Conservation (phyloP, 805 yeast genomes). For the Candida gorgasii region DNA sequence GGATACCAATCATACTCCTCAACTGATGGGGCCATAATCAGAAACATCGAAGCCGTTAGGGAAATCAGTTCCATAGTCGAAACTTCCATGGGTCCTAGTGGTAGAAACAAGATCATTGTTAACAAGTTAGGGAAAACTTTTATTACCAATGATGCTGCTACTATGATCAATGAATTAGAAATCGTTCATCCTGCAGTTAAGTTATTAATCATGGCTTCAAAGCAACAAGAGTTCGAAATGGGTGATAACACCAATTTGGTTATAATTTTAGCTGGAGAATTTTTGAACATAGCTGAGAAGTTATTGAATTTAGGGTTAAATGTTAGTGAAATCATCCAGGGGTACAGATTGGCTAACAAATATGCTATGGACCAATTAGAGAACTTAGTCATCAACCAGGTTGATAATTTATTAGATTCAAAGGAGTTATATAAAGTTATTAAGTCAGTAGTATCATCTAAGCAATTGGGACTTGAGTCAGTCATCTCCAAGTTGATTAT, state of each 20-base stretch:
- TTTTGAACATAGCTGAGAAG: constrained; percentile 83
- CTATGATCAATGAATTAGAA: constrained; percentile 89
- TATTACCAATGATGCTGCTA: constrained; percentile 96
- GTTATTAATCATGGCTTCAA: constrained; percentile 91
- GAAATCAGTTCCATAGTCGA: constrained; percentile 90
- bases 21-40: constrained; percentile 91
- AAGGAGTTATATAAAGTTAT: constrained; percentile 68
- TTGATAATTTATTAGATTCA: constrained; percentile 56
- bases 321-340: constrained; percentile 90
- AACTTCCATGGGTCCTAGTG: constrained; percentile 97
- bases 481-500: constrained; percentile 73
- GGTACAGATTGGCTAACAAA: constrained; percentile 84
- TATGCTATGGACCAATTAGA: constrained; percentile 71
- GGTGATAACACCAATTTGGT: constrained; percentile 96
- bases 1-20: constrained; percentile 86
- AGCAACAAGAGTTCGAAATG: constrained; percentile 96
- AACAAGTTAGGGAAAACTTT: constrained; percentile 83
- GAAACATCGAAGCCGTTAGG: constrained; percentile 92
- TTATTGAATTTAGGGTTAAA: constrained; percentile 81
- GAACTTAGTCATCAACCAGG: constrained; percentile 58
- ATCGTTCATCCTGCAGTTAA: constrained; percentile 98
- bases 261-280: constrained; percentile 88
- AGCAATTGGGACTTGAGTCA: constrained; percentile 89
- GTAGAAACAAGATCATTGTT: constrained; percentile 93
- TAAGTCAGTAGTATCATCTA: constrained; percentile 87